Base-by-base conservation (phyloP, 1,284 basidiomycete species). In the Microbotryomycetes sp. region DNA sequence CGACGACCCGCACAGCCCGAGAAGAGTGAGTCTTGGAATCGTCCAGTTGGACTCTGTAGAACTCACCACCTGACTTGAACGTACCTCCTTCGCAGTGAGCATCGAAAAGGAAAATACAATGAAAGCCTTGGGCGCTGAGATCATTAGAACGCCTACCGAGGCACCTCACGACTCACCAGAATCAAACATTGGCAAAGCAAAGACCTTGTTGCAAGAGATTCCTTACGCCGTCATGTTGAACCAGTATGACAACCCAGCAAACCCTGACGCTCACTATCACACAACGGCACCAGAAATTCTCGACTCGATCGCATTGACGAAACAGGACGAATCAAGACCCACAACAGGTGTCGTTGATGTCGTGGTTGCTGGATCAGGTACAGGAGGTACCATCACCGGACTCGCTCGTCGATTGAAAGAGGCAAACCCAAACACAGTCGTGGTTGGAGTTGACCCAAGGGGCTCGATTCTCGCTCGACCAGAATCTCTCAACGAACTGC, bases 21-120 rank as follows among this genome's bases (percentile, higher is more conserved):
- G 36, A 42, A 42, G 36, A 42, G 36, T 42, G 36, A 42, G 36
- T 19, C n/a, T n/a, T n/a, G n/a, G n/a, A n/a, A n/a, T n/a, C n/a
- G n/a, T n/a, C n/a, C n/a, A n/a, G n/a, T n/a, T n/a, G n/a, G n/a
- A n/a, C n/a, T n/a, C n/a, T n/a, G n/a, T n/a, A n/a, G n/a, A n/a
- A n/a, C n/a, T n/a, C n/a, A n/a, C n/a, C n/a, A n/a, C n/a, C n/a
- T n/a, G n/a, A n/a, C n/a, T n/a, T n/a, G 36, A 42, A 42, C 36
- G 36, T 19, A 42, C 36, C 12, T n/a, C 36, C 12, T 19, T 9
- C 36, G 19, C 36, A 42, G 36, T 97, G 94, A 92, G 88, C 4
- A 78, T 86, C 62, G 93, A 98, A 79, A 98, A 98, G 77, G 92
- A 94, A 78, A 89, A 90, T 12, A 84, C 90, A 46, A 81, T 98